Evolutionary conservation across 2,329 filamentous ascomycete species (phyloP), one percentile per base, ranked within the genome.

Genomic region (Apiospora malaysiana): DNA sequence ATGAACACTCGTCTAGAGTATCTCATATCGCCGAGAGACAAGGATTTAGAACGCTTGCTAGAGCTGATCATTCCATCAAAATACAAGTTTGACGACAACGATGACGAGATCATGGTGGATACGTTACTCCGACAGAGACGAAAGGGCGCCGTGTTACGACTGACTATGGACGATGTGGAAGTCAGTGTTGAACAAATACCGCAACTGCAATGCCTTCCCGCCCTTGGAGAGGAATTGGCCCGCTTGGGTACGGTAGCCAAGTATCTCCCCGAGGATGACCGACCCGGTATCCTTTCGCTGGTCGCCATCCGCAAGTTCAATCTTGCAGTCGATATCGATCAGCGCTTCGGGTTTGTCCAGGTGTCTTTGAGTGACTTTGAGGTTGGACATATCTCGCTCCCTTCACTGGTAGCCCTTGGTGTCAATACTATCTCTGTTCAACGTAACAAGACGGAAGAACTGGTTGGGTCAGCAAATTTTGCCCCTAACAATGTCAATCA

Each of bases 91-190:
- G 87, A 91, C 74, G 92, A 95, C 72, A 90, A 91, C 66, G 93
- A 97, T 72, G 94, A 98, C 76, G 95, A 98, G 77, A 97, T 99
- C 72, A 91, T 99, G 86, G 89, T 99, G 27, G 95, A 98, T 76
- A 98, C 94, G 0, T 85, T 99, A 0, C 83, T 98, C 18, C 88
- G 93, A 27, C 96, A 99, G 80, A 87, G 96, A 72, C 89, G 92
- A 69, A 95, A 98, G 81, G 96, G 95, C 0, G 91, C 93, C 12
- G 92, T 98, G 8, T 83, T 98, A 42, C 90, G 94, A 67, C 80
- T 93, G 6, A 90, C 88, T 4, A 78, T 97, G 7, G 90, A 90
- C 40, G 87, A 87, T 40, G 81, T 94, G 23, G 89, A 90, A 68
- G 83, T 91, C 27, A 84, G 87, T 4, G 82, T 96, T 21, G 85